phyloP scores from a whole-genome alignment of 2,329 filamentous ascomycete genomes.

The Alternaria infectoria region DNA sequence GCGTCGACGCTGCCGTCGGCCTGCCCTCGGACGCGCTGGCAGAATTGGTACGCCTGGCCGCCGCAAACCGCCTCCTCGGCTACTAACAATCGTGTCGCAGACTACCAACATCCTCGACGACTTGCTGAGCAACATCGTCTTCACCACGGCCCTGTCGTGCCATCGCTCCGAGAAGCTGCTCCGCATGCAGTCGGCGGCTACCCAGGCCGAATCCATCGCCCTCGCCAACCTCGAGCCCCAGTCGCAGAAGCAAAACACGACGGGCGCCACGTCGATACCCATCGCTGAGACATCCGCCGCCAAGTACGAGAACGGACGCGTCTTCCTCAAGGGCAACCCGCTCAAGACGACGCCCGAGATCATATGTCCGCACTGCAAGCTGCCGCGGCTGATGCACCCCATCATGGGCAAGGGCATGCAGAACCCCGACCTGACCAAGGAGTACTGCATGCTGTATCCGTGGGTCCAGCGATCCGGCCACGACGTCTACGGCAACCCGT shows the following conservation, averaged over 20 bases:
- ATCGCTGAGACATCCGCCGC: constrained; percentile 67
- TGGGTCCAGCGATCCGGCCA: constrained; percentile 78
- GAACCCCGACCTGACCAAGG: constrained; percentile 62
- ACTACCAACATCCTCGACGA: constrained; percentile 69
- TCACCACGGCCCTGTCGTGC: constrained; percentile 74
- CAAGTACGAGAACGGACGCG: constrained; percentile 71
- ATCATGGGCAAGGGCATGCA: constrained; percentile 73
- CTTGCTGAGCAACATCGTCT: constrained; percentile 76
- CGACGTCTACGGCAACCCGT: constrained; percentile 84
- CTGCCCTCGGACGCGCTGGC: constrained; percentile 38
- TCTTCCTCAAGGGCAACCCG: constrained; percentile 73
- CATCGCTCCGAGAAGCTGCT: constrained; percentile 82
- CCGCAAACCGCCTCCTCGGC: constrained; percentile 10
- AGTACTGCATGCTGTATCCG: constrained; percentile 80
- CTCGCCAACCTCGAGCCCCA: constrained; percentile 44
- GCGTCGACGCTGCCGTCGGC: constrained; percentile 30
- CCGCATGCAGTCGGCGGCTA: constrained; percentile 67
- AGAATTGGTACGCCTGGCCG: constrained; percentile 37
- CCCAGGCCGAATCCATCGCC: constrained; percentile 48
- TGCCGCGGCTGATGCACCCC: constrained; percentile 75
- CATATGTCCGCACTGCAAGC: constrained; percentile 74
- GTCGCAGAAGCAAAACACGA: constrained; percentile 37
- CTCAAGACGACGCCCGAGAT: constrained; percentile 74
- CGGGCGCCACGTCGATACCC: constrained; percentile 59
- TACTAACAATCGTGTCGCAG: constrained; percentile 32